Conservation (phyloP, 2,329 filamentous ascomycete genomes). For the Fusarium continuum region DNA sequence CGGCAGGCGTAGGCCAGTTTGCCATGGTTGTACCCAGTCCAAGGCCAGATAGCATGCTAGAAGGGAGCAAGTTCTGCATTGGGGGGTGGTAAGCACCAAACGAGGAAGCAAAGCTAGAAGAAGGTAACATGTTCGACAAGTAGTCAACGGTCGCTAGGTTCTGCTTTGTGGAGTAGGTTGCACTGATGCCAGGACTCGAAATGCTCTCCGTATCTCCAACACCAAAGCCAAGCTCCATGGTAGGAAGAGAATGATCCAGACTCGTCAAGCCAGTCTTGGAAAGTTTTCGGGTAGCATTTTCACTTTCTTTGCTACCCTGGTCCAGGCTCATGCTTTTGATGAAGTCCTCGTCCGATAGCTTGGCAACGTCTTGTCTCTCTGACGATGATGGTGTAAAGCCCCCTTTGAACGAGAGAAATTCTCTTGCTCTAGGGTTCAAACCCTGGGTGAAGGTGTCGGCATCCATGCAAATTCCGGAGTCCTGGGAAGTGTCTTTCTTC, state of each 20-base stretch:
- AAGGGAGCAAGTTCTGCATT: neutral
- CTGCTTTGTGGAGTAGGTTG: neutral
- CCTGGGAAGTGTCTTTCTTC: constrained; percentile 22
- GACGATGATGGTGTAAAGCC: neutral
- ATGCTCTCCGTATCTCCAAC: neutral
- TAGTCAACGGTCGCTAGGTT: neutral
- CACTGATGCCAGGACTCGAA: neutral
- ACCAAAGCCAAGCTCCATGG: neutral
- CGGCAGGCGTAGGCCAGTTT: neutral
- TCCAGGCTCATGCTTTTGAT: neutral
- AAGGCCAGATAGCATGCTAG: constrained; percentile 14
- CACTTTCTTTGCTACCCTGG: neutral
- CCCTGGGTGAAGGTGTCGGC: constrained; percentile 15
- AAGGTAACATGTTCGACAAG: neutral
- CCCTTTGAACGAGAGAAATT: constrained; percentile 45
- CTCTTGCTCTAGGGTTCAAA: constrained; percentile 48
- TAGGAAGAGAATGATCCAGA: neutral
- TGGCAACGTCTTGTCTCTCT: neutral
- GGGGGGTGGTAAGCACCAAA: neutral
- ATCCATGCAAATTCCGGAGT: constrained; percentile 32
- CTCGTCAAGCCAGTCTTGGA: neutral
- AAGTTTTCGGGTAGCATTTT: neutral
- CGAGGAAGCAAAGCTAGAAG: neutral
- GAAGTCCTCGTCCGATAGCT: neutral
- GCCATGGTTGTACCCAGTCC: neutral